Evolutionary conservation across 305 asterid genomes (phyloP), one percentile per base, ranked within the genome.

Genomic region (Rubia tinctorum): DNA sequence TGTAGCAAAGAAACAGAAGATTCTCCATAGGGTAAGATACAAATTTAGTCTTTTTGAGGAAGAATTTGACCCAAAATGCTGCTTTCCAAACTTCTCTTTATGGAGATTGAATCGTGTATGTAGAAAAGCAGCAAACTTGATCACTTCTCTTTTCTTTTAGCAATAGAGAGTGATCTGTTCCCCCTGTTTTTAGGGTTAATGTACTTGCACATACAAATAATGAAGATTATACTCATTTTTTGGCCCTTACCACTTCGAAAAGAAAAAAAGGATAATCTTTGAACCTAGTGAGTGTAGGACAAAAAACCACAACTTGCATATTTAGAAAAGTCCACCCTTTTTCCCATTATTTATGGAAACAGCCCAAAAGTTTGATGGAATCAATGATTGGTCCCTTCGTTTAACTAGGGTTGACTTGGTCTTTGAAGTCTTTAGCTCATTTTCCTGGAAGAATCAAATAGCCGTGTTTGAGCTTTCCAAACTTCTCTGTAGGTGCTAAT

Each of bases 1-100:
- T 4, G 25, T 66, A 45, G 30, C 68, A 22, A 70, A 11, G 76
- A 73, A 73, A 60, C 47, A 45, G 49, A 34, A 66, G n/a, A 34
- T 43, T 18, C 59, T 9, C 62, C 18, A 45, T 69, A 73, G 71
- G 44, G 11, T 22, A 51, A 14, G 23, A 69, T 66, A 22, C 22
- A 23, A 22, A 25, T 25, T 39, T 65, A 37, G 51, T 40, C 11
- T 66, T 66, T 18, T 71, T 58, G 25, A 39, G 67, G 67, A 58
- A 56, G 44, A 39, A 71, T 56, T 68, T 27, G n/a, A 59, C 74
- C 30, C 63, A 30, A 60, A 66, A 53, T 66, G 67, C 59, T 60
- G 70, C 64, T 34, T 71, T 30, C 23, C 25, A n/a, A 58, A 58
- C 27, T 37, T 45, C 47, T 13, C 5, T 9, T 68, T 6, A 2